Evolutionary conservation across 441 rosid species (phyloP).

Genomic region (Biscutella laevigata): DNA sequence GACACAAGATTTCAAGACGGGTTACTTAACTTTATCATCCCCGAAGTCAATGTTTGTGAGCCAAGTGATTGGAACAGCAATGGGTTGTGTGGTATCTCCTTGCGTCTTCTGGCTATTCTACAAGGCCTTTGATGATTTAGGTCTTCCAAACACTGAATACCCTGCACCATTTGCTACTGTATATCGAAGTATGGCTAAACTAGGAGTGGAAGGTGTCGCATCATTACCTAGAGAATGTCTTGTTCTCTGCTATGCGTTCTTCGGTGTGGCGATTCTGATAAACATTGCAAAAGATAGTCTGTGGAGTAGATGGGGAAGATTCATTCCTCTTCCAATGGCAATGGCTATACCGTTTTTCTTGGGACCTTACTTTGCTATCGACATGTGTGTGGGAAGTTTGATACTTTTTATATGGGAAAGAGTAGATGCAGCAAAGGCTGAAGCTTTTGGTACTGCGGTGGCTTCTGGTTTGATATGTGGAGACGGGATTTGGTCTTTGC

Average conservation of each 20-base stretch:
- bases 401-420: conserved; percentile 70
- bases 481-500: conserved; percentile 82
- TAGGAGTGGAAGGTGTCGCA: conserved; percentile 69
- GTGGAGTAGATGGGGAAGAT: conserved; percentile 36
- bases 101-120: conserved; percentile 90
- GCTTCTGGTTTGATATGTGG: conserved; percentile 92
- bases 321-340: conserved; percentile 66
- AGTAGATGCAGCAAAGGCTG: conserved; percentile 56
- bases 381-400: conserved; percentile 82
- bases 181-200: conserved; percentile 51
- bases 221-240: conserved; percentile 72
- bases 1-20: conserved; percentile 82
- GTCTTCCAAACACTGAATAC: conserved; percentile 41
- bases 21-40: conserved; percentile 75
- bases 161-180: conserved; percentile 63
- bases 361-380: conserved; percentile 74
- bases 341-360: conserved; percentile 91
- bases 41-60: conserved; percentile 82
- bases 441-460: conserved; percentile 67
- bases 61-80: conserved; percentile 84
- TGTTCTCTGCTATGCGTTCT: conserved; percentile 56
- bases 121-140: conserved; percentile 66
- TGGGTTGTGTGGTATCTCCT: conserved; percentile 82
- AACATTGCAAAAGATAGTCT: conserved; percentile 46
- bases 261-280: conserved; percentile 49